These are phyloP conservation scores for Linnemannia zychae DNA, from an alignment of 192 early-diverging fungal species.

Conservation along the genomic window DNA sequence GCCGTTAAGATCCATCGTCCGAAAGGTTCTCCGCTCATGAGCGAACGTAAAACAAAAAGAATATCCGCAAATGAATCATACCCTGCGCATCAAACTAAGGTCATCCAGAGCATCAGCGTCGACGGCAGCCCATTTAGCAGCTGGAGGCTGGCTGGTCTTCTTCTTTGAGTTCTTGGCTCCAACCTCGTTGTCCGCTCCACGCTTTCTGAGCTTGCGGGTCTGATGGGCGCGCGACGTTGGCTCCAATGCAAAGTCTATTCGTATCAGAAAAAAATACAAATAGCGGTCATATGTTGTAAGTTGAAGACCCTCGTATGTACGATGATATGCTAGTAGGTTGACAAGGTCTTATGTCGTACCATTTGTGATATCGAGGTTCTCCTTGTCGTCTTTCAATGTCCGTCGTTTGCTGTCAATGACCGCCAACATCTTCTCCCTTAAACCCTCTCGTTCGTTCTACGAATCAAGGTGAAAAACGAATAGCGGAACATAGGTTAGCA, in stretches of 20 bases:
- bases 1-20: background rate
- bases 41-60: too few relatives aligned
- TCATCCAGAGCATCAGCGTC: slow-evolving; percentile 48
- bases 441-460: slow-evolving; percentile 73
- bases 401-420: slow-evolving; percentile 83
- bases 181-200: slow-evolving; percentile 38
- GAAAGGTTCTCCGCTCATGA: too few relatives aligned
- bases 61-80: background rate
- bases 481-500: background rate
- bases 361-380: slow-evolving; percentile 81
- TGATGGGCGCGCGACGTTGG: slow-evolving; percentile 40
- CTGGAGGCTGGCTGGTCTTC: slow-evolving; percentile 32
- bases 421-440: slow-evolving; percentile 81
- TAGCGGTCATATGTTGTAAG: background rate
- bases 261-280: background rate
- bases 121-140: slow-evolving; percentile 34
- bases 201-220: slow-evolving; percentile 35
- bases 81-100: slow-evolving; percentile 41
- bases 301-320: background rate
- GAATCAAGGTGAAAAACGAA: background rate
- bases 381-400: slow-evolving; percentile 87
- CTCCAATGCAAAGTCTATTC: slow-evolving; percentile 46
- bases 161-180: slow-evolving; percentile 44
- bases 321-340: too few relatives aligned
- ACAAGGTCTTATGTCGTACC: slow-evolving; percentile 52